Evolutionary conservation across 495 filamentous ascomycete species (phyloP), one percentile per base, ranked within the genome.

Genomic region (Geopyxis carbonaria): DNA sequence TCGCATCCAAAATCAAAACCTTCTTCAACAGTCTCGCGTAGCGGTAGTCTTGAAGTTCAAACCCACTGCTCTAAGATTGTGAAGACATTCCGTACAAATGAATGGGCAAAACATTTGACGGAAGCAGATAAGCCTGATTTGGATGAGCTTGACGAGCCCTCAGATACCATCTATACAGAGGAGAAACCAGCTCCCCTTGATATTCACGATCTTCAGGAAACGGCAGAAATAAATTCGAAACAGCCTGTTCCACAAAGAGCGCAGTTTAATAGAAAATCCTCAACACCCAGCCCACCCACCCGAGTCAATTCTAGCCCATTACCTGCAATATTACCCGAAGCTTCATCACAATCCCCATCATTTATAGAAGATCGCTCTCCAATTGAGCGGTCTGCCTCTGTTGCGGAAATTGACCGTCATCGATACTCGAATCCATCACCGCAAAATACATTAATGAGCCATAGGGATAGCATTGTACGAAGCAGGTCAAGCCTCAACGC

Each of bases 31-130:
- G 22, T 36, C 10, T 39, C 36, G 22, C 36, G 36, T 5, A 8
- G 18, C 7, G n/a, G n/a, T n/a, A 33, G n/a, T 14, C 19, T 33
- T 28, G 36, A 39, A 15, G 18, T 39, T 14, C 41, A 31, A 34
- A 42, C 42, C 10, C 43, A 51, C 33, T 56, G 53, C 23, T 86
- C 86, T 1, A 76, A 66, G 38, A 65, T 93, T 8, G 73, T 83
- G 0, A 64, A 79, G 51, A 79, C 76, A 0, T 94, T 89, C 49
- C 72, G 87, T 32, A 94, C 85, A 4, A 92, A 93, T 47, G 86
- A 95, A 61, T 95, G 87, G 87, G 84, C 86, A 0, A 93, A 93
- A 51, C 83, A 93, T 58, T 61, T 92, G 14, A 70, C 74, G 21
- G 59, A 66, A 29, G 87, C 87, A 3, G 87, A 93, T 13, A 61